These are phyloP conservation scores for Besnoitia besnoiti DNA, from an alignment of 169 alveolate species.

Conservation along the genomic window DNA sequence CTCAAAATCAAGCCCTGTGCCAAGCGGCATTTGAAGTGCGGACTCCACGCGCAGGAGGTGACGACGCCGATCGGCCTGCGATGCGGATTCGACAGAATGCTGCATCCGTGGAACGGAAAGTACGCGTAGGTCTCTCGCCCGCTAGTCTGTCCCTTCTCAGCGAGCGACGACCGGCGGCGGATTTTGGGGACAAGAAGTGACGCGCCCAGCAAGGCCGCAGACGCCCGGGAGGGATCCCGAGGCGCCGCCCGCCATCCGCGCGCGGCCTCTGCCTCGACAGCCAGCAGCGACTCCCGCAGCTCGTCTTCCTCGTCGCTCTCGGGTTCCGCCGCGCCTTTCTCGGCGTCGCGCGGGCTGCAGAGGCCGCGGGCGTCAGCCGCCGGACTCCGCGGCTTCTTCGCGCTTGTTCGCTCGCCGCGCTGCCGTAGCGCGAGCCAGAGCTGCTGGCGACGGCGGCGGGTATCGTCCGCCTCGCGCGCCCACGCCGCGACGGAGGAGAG, in stretches of 20 bases:
- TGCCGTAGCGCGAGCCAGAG: background rate
- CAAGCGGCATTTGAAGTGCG: slow-evolving; percentile 54
- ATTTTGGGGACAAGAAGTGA: background rate
- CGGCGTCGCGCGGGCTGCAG: background rate
- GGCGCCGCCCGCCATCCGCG: background rate
- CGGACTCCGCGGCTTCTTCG: background rate
- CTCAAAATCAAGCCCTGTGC: slow-evolving; percentile 56
- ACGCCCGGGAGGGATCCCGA: background rate
- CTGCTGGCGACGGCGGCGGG: background rate
- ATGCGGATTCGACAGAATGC: slow-evolving; percentile 35
- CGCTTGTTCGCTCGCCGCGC: background rate
- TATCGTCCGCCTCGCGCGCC: background rate
- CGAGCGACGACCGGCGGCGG: background rate
- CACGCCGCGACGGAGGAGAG: background rate
- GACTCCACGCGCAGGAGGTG: slow-evolving; percentile 66
- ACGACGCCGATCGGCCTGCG: slow-evolving; percentile 54
- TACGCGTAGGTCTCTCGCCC: background rate
- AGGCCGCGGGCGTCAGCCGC: background rate
- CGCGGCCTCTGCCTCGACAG: background rate
- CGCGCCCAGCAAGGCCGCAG: background rate
- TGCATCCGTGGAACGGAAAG: slow-evolving; percentile 31
- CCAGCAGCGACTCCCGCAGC: background rate
- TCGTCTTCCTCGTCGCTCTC: background rate
- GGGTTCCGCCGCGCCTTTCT: background rate
- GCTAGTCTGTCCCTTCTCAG: background rate